These are phyloP conservation scores for Bocquillonia castaneifolia DNA, from an alignment of 441 rosid species.

Conservation along the genomic window DNA sequence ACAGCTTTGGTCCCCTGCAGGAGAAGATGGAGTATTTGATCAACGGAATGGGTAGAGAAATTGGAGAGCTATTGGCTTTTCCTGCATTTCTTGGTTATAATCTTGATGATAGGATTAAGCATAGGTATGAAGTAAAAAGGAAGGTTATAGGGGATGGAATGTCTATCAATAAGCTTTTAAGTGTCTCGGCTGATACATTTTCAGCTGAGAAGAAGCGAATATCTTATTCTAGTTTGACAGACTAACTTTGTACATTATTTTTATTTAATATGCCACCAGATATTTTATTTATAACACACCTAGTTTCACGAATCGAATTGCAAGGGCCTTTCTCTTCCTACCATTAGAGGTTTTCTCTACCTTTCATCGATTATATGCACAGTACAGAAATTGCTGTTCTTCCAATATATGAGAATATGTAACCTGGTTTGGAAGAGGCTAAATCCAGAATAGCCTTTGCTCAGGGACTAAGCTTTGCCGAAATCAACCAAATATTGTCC, in stretches of 20 bases:
- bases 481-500: too few relatives aligned
- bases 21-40: slow-evolving; percentile 70
- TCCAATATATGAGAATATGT: neutral
- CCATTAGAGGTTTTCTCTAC: neutral
- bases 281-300: neutral
- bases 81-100: slow-evolving; percentile 82
- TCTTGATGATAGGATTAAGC: slow-evolving; percentile 69
- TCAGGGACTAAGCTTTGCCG: neutral
- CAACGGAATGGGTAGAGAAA: slow-evolving; percentile 64
- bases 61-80: slow-evolving; percentile 57
- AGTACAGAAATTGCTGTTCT: neutral
- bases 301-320: too few relatives aligned
- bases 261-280: neutral
- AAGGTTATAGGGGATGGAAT: slow-evolving; percentile 55
- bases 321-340: neutral
- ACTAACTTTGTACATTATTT: neutral
- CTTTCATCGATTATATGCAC: neutral
- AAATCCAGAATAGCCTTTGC: neutral
- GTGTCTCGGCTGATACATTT: slow-evolving; percentile 52
- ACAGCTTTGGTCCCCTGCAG: slow-evolving; percentile 44
- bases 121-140: slow-evolving; percentile 56
- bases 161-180: slow-evolving; percentile 69
- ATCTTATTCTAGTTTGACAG: slow-evolving; percentile 29
- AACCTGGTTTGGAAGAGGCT: neutral
- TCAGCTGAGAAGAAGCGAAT: slow-evolving; percentile 30